Evolutionary conservation across 2,329 filamentous ascomycete genomes (phyloP).

Genomic region (Aureobasidium sp.): DNA sequence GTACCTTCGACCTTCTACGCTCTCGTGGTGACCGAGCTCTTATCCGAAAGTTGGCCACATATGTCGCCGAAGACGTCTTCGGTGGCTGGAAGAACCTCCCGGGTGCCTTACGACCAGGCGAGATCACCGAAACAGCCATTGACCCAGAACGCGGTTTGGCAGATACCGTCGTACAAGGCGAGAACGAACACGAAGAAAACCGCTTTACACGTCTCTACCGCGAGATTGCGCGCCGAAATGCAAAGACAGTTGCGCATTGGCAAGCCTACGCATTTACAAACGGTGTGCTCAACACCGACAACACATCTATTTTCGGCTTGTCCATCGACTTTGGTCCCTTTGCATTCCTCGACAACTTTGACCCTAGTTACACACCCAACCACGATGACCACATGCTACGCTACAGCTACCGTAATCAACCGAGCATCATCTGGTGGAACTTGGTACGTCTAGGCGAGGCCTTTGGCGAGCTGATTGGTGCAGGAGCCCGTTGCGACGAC

Average conservation of each 20-base stretch:
- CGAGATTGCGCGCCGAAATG: slow-evolving; percentile 79
- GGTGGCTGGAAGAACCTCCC: slow-evolving; percentile 82
- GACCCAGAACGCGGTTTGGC: slow-evolving; percentile 31
- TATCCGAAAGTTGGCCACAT: slow-evolving; percentile 68
- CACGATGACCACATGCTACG: slow-evolving; percentile 85
- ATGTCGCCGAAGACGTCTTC: slow-evolving; percentile 81
- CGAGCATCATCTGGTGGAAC: slow-evolving; percentile 98
- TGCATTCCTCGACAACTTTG: slow-evolving; percentile 95
- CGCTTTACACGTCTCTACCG: slow-evolving; percentile 81
- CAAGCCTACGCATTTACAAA: slow-evolving; percentile 99
- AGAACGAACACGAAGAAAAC: slow-evolving; percentile 63
- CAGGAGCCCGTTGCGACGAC: slow-evolving; percentile 65
- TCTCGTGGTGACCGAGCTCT: slow-evolving; percentile 71
- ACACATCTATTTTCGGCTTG: slow-evolving; percentile 83
- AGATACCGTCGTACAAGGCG: slow-evolving; percentile 57
- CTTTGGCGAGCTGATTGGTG: slow-evolving; percentile 79
- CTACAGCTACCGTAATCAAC: slow-evolving; percentile 91
- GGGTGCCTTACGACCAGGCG: slow-evolving; percentile 41
- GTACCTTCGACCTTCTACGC: slow-evolving; percentile 91
- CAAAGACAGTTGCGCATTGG: slow-evolving; percentile 82
- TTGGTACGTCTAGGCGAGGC: slow-evolving; percentile 84
- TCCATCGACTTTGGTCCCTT: slow-evolving; percentile 95
- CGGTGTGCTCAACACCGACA: slow-evolving; percentile 94
- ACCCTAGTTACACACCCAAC: slow-evolving; percentile 90
- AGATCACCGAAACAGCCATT: slow-evolving; percentile 45